These are phyloP conservation scores for Paracorniculantispora psalliotae DNA, from an alignment of 2,329 filamentous ascomycete genomes.

Conservation along the genomic window DNA sequence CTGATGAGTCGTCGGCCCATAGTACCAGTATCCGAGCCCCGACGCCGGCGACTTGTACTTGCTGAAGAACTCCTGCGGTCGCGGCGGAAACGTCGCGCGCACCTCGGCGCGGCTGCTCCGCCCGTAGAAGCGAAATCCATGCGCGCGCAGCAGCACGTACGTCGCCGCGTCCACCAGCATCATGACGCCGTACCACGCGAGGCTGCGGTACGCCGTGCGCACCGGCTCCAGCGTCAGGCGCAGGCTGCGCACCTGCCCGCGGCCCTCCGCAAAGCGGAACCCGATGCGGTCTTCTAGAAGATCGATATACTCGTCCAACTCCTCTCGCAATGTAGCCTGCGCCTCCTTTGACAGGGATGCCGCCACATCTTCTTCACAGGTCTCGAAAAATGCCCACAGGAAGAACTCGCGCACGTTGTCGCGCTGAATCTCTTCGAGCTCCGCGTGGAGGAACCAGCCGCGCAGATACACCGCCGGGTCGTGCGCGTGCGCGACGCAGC, in stretches of 20 bases:
- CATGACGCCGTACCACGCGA: conserved; percentile 59
- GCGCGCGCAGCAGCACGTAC: conserved; percentile 38
- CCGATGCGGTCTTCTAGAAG: conserved; percentile 51
- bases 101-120: conserved; percentile 27
- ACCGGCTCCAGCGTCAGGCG: conserved; percentile 63
- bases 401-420: conserved; percentile 66
- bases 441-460: conserved; percentile 62
- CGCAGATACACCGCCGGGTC: conserved; percentile 53
- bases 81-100: conserved; percentile 49
- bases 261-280: conserved; percentile 46
- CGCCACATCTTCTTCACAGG: conserved; percentile 25
- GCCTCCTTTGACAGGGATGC: conserved; percentile 9
- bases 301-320: conserved; percentile 44
- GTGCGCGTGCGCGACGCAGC: conserved; percentile 50
- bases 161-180: conserved; percentile 50
- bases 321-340: conserved; percentile 30
- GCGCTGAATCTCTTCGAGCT: conserved; percentile 50
- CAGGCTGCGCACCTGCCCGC: conserved; percentile 51
- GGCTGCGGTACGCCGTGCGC: conserved; percentile 53
- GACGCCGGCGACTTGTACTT: conserved; percentile 42
- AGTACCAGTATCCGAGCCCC: conserved; percentile 58
- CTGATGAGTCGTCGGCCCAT: not conserved
- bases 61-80: conserved; percentile 45
- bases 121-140: conserved; percentile 50
- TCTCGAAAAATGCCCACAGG: conserved; percentile 62